Base-by-base conservation (phyloP, 2,329 filamentous ascomycete species). In the Knufia petricola region DNA sequence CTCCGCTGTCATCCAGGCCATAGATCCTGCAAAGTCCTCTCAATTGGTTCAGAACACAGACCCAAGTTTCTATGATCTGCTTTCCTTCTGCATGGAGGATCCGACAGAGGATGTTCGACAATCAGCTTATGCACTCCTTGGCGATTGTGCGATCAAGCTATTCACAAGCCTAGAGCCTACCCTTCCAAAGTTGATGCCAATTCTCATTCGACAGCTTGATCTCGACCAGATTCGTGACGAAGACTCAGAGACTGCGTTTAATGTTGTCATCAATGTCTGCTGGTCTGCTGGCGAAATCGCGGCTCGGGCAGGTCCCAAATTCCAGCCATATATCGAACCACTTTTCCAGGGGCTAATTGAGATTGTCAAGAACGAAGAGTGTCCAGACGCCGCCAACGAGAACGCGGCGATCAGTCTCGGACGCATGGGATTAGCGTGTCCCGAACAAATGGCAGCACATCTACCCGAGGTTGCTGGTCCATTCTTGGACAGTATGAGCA, bases 191-290 rank as follows among this genome's bases (percentile, higher is more conserved):
- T 75, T 96, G 48, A 70, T 96, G 62, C 85, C 70, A 0, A 81
- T 90, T 42, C 70, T 95, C n/a, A 77, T 95, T 55, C 79, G 81
- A 59, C 89, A 96, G 63, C 78, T 98, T 23, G 89, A 96, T 56
- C 72, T 95, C 56, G 84, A 88, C 52, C 75, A 75, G 48, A 77
- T 88, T 44, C 68, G 80, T 15, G 84, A 89, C 52, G 87, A 94
- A 58, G 85, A 88, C 52, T 81, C 87, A 40, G 50, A 52, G 19
- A 46, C 37, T 21, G 83, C 82, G 12, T 95, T 95, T 64, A 87
- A 88, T 52, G 89, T 96, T 24, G 82, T 96, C 51, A 98, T 96
- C 75, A 98, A 98, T 63, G 90, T 92, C 19, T 96, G 90, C 69
- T 98, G 92, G 92, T 94, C 89, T 4, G 82, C 82, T 20, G 92